A percentile compares a stretch with the other conserved stretches of the same genome.
phyloP scores from a whole-genome alignment of 208 protist genomes.

The Herpetomonas samuelpessoai region DNA sequence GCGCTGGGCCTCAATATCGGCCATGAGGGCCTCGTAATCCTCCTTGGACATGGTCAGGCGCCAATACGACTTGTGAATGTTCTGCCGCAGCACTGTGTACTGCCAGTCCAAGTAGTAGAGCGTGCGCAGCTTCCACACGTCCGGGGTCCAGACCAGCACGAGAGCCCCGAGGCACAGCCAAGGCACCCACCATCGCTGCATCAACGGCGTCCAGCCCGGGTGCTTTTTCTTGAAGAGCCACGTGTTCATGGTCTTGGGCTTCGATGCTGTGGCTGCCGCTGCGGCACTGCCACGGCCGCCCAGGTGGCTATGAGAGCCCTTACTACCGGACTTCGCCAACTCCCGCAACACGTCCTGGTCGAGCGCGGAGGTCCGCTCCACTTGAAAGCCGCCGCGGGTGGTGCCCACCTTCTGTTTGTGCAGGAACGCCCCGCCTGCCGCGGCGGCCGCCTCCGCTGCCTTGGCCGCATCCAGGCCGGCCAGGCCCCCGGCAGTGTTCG shows the following conservation, averaged over 20 bases:
- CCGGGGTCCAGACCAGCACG: conserved; percentile 67
- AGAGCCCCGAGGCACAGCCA: conserved; percentile 47
- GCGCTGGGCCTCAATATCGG: conserved; percentile 40
- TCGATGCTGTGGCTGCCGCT: neutral
- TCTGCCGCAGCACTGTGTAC: conserved; percentile 59
- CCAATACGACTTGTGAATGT: conserved; percentile 78
- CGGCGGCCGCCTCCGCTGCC: conserved; percentile 20
- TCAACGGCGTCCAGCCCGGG: conserved; percentile 71
- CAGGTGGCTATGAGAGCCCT: neutral
- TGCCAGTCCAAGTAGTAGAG: conserved; percentile 69
- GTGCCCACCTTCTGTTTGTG: conserved; percentile 28
- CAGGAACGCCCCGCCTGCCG: conserved; percentile 25
- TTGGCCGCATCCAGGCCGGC: conserved; percentile 5
- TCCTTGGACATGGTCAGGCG: conserved; percentile 59
- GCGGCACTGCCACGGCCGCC: neutral
- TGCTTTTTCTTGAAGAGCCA: conserved; percentile 78
- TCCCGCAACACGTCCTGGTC: conserved; percentile 11
- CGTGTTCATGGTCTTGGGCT: conserved; percentile 36
- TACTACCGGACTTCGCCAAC: conserved; percentile 5
- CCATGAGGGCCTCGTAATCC: conserved; percentile 55
- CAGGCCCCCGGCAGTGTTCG: too few relatives aligned
- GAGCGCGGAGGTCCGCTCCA: conserved; percentile 60
- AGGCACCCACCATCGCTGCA: conserved; percentile 86
- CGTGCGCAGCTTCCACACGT: conserved; percentile 82
- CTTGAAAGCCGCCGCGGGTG: conserved; percentile 24